Base-by-base conservation (phyloP, 2,329 filamentous ascomycete species). In the Didymellaceae sp. region DNA sequence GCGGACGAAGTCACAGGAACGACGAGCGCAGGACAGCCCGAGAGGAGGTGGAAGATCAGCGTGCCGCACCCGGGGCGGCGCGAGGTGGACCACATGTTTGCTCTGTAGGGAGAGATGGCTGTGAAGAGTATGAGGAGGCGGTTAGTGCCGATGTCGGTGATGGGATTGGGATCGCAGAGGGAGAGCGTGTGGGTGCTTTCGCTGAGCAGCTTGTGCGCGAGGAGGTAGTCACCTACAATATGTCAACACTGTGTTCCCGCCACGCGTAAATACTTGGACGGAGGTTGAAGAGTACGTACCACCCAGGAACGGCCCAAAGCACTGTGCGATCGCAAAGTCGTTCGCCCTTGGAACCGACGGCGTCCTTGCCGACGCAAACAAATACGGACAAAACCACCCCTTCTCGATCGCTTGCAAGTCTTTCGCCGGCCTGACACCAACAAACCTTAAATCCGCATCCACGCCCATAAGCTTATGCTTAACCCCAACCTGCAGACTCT, bases 391-490 rank as follows among this genome's bases (percentile, higher is more conserved):
- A 31, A 74, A 73, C 71, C 71, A 74, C 9, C 71, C 71, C 41
- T 74, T 73, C 25, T 66, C 70, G 37, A 68, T 73, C 0, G 55
- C 62, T 26, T 63, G 59, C 1, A 47, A n/a, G 41, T 68, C 58
- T 11, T 17, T 22, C 1, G 63, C 34, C 0, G 68, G 63, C 48
- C 62, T 63, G 4, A 68, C 59, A 11, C 66, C 65, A 0, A 50
- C 52, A 37, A 73, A 72, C 1, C 68, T 49, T 32, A 75, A 28
- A 51, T 74, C 71, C 3, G 72, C 72, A 40, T 74, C 67, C 4
- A 74, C 70, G 33, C 71, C 71, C 70, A 75, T 74, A 35, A 75
- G 58, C 21, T 74, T 75, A 40, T 75, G 73, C 52, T 72, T 73
- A 48, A 74, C 68, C 31, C 65, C 60, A 10, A 74, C 65, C 38